phyloP scores from a whole-genome alignment of 2,329 filamentous ascomycete genomes.

The Pseudogymnoascus sp. region DNA sequence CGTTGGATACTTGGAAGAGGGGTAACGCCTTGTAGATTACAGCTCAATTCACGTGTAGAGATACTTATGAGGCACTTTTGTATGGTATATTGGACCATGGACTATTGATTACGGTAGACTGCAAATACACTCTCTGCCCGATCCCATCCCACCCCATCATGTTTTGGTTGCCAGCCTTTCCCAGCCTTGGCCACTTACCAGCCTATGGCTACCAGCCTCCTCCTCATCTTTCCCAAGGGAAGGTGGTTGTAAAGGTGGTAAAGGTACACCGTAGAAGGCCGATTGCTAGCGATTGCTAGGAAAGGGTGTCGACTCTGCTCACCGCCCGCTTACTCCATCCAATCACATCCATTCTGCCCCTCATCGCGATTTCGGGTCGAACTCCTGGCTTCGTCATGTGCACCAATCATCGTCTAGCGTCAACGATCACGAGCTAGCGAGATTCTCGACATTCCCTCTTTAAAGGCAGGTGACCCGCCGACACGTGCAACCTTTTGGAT shows the following conservation, averaged over 20 bases:
- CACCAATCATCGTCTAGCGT: conserved; percentile 3
- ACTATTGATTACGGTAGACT: background rate
- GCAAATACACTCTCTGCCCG: background rate
- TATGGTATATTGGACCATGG: background rate
- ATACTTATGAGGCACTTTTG: background rate
- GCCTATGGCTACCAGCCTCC: background rate
- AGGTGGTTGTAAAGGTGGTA: background rate
- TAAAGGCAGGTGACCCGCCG: conserved; percentile 7
- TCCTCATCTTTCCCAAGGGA: background rate
- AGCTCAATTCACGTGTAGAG: background rate
- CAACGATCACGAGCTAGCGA: conserved; percentile 7
- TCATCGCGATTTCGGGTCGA: background rate
- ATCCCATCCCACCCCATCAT: background rate
- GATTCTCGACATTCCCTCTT: conserved; percentile 6
- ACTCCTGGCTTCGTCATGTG: conserved; percentile 3
- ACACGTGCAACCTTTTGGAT: background rate
- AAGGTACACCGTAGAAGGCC: no score
- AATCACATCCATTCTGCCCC: background rate
- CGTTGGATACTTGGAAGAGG: conserved; percentile 3
- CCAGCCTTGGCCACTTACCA: background rate
- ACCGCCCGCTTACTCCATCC: background rate
- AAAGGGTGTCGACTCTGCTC: background rate
- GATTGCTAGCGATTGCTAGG: no score
- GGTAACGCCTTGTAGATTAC: background rate
- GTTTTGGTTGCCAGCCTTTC: background rate